Evolutionary conservation across 2,329 filamentous ascomycete species (phyloP), one percentile per base, ranked within the genome.

Genomic region (Onygenales sp.): DNA sequence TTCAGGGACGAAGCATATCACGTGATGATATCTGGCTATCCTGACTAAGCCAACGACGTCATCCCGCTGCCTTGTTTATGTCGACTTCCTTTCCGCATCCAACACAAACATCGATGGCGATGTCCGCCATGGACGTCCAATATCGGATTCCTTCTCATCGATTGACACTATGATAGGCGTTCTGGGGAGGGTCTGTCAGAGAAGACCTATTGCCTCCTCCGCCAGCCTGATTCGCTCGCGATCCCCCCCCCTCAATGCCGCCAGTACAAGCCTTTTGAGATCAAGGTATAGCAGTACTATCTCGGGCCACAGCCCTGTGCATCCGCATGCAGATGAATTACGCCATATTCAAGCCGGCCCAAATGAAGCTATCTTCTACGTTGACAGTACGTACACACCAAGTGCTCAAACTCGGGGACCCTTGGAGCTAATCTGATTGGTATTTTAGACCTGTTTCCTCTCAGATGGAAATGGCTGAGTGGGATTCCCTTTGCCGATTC

Each of bases 281-380:
- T 41, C 6, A 8, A 31, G 13, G 17, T 33, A 41, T 5, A 7
- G 39, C 1, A 38, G 14, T 11, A 39, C 13, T 9, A 5, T 5
- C 32, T 41, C 35, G 14, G 32, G 14, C 13, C 35, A 41, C 39
- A 33, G 10, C 7, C 13, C 50, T 31, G 14, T 46, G 70, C 53
- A 69, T 77, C 9, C 81, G 79, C 50, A 81, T 82, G 59, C 61
- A 43, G 78, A 86, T 61, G 83, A 86, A 58, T 82, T 82, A 8
- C 92, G 93, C 0, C 90, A 96, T 63, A 95, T 97, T 60, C 75
- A 79, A n/a, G 79, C 87, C 9, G 78, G 76, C 2, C 73, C 84
- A 1, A 86, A 91, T 61, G 89, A 97, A 72, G 85, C 86, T 0
- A 84, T 97, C 45, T 70, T 96, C 6, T 98, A 94, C 73, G 85